Percentiles rank a stretch among this genome's conserved stretches.
These are phyloP conservation scores for Podospora australis DNA, from an alignment of 495 filamentous ascomycete species.

Conservation along the genomic window DNA sequence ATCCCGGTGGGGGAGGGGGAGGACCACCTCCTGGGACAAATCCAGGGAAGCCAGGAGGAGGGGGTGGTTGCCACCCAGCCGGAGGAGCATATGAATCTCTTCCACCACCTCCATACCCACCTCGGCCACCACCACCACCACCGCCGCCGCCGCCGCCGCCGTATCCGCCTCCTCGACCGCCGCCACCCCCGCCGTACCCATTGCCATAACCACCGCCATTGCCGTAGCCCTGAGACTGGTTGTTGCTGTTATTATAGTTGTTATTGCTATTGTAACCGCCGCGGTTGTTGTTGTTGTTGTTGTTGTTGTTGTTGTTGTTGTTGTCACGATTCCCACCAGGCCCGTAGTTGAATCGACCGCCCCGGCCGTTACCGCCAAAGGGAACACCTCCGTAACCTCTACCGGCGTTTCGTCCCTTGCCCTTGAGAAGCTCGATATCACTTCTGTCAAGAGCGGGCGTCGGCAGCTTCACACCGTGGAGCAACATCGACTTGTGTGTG, in stretches of 20 bases:
- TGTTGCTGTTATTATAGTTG: constrained; percentile 2
- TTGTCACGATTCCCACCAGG: constrained; percentile 21
- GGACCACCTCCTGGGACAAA: constrained; percentile 10
- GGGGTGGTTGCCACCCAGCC: constrained; percentile 5
- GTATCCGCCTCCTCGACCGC: constrained; percentile 23
- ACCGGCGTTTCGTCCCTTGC: constrained; percentile 54
- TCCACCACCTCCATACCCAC: constrained; percentile 16
- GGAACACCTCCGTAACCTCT: constrained; percentile 40
- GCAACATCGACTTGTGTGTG: constrained; percentile 87
- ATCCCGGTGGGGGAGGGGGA: constrained; percentile 7
- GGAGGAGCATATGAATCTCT: constrained; percentile 7
- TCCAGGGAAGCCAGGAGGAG: constrained; percentile 11
- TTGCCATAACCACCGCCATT: constrained; percentile 15
- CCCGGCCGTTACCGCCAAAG: constrained; percentile 25
- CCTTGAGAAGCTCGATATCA: constrained; percentile 65
- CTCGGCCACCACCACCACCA: constrained; percentile 16
- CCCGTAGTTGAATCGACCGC: constrained; percentile 37
- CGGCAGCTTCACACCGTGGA: constrained; percentile 72
- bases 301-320: no score
- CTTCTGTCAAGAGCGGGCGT: constrained; percentile 60
- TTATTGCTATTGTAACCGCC: constrained; percentile 11
- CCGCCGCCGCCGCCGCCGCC: constrained; percentile 23
- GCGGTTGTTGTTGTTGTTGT: constrained; percentile 3
- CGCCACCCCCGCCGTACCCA: constrained; percentile 6
- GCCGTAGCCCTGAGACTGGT: constrained; percentile 12